Conservation (phyloP, 2,329 filamentous ascomycete species). For the Microsporum canis region DNA sequence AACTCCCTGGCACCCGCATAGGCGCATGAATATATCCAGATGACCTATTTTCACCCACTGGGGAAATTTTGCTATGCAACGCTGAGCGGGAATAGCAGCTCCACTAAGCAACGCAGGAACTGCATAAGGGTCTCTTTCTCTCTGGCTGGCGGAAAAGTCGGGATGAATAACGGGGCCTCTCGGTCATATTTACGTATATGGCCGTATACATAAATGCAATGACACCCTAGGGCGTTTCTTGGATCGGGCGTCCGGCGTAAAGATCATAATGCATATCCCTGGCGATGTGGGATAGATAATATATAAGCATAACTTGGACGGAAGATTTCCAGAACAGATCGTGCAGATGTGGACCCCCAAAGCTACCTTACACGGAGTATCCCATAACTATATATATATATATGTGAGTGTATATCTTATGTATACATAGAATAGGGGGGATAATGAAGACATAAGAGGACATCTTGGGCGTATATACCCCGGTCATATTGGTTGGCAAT, state of each 20-base stretch:
- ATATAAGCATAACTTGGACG: not conserved
- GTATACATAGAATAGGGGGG: not conserved
- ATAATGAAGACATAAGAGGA: not conserved
- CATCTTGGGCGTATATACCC: not conserved
- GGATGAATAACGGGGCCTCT: not conserved
- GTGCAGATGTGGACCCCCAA: conserved; percentile 1
- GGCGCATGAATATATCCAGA: not conserved
- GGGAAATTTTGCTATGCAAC: not conserved
- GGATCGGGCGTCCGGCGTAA: not conserved
- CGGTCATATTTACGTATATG: not conserved
- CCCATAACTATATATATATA: not conserved
- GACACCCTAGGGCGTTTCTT: not conserved
- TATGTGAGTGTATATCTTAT: not conserved
- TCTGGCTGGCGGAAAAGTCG: not conserved
- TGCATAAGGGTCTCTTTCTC: not conserved
- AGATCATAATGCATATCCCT: not conserved
- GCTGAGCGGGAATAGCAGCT: not conserved
- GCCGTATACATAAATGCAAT: not conserved
- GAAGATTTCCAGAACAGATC: conserved; percentile 2
- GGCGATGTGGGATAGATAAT: not conserved
- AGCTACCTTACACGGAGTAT: not conserved
- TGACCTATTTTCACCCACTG: not conserved
- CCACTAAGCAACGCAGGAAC: not conserved
- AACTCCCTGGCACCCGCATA: not conserved
- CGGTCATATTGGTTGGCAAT: not conserved